Conservation (phyloP, 331 rosid genomes). For the Malus hybrid region DNA sequence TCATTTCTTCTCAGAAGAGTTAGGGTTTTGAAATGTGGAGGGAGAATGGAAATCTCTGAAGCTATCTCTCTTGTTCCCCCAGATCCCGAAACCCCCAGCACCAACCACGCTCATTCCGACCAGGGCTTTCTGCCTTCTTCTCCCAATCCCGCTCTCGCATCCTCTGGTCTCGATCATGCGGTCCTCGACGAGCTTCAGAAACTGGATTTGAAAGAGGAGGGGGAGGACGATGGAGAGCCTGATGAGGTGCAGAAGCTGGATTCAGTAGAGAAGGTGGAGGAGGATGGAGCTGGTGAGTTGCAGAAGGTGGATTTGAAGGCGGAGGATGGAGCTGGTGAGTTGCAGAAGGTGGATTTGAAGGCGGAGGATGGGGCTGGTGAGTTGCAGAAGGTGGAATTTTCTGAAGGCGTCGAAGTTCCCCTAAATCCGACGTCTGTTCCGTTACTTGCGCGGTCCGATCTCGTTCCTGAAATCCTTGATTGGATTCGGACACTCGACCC, state of each 20-base stretch:
- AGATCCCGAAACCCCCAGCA: conserved; percentile 1
- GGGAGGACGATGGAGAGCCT: conserved; percentile 4
- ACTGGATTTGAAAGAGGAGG: background rate
- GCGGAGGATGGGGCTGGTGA: conserved; percentile 1
- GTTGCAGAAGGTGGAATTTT: background rate
- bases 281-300: conserved; percentile 7
- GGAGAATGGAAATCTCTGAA: conserved; percentile 68
- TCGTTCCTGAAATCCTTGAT: conserved; percentile 18
- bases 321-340: conserved; percentile 13
- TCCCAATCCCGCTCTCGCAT: conserved; percentile 27
- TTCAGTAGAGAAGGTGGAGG: conserved; percentile 4
- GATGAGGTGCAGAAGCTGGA: conserved; percentile 4
- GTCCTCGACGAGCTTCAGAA: conserved; percentile 2
- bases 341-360: background rate
- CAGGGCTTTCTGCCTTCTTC: conserved; percentile 8
- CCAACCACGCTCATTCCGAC: conserved; percentile 1
- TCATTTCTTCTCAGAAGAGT: conserved; percentile 1
- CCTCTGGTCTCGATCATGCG: conserved; percentile 31
- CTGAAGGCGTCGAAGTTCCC: conserved; percentile 8
- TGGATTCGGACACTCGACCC: conserved; percentile 7
- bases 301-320: conserved; percentile 13
- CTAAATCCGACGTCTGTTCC: background rate
- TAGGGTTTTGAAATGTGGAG: conserved; percentile 95
- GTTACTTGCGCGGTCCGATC: background rate
- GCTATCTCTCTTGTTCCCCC: conserved; percentile 16